Evolutionary conservation across 2,329 filamentous ascomycete genomes (phyloP).

Genomic region (Alternaria alternata): DNA sequence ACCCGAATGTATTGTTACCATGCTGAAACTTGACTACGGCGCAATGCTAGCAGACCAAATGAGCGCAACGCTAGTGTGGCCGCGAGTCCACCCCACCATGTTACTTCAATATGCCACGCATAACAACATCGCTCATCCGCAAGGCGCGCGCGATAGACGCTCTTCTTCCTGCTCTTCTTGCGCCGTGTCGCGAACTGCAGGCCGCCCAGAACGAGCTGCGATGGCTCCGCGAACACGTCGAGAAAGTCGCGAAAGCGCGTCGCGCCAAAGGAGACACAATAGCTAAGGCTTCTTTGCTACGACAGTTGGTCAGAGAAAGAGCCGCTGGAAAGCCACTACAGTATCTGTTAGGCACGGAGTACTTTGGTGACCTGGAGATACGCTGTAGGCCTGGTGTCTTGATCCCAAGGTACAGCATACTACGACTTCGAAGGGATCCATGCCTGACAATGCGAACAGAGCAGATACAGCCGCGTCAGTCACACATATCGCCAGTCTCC

Average conservation of each 20-base stretch:
- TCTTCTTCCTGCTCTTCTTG: slow-evolving; percentile 68
- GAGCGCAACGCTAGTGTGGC: slow-evolving; percentile 7
- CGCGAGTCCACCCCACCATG: slow-evolving; percentile 5
- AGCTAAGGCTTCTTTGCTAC: slow-evolving; percentile 31
- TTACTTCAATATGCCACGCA: slow-evolving; percentile 59
- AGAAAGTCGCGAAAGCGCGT: slow-evolving; percentile 33
- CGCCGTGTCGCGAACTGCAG: slow-evolving; percentile 68
- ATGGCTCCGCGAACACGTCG: slow-evolving; percentile 72
- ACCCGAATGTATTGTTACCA: background rate
- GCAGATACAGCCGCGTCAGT: slow-evolving; percentile 57
- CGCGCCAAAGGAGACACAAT: slow-evolving; percentile 26
- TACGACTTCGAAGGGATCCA: background rate
- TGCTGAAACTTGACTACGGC: background rate
- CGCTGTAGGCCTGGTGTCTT: slow-evolving; percentile 78
- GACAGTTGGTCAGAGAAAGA: slow-evolving; percentile 48
- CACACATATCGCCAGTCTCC: slow-evolving; percentile 38
- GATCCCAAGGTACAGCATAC: slow-evolving; percentile 72
- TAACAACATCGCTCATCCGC: slow-evolving; percentile 66
- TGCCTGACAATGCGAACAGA: slow-evolving; percentile 40
- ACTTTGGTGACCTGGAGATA: slow-evolving; percentile 85
- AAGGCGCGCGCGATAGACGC: slow-evolving; percentile 63
- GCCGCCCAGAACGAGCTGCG: slow-evolving; percentile 74
- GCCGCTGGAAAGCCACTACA: slow-evolving; percentile 79
- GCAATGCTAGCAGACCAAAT: background rate
- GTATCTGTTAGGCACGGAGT: slow-evolving; percentile 87